A percentile compares a stretch with the other conserved stretches of the same genome.
These are phyloP conservation scores for Porphyrellus cyaneotinctus DNA, from an alignment of 768 basidiomycete species.

Conservation along the genomic window DNA sequence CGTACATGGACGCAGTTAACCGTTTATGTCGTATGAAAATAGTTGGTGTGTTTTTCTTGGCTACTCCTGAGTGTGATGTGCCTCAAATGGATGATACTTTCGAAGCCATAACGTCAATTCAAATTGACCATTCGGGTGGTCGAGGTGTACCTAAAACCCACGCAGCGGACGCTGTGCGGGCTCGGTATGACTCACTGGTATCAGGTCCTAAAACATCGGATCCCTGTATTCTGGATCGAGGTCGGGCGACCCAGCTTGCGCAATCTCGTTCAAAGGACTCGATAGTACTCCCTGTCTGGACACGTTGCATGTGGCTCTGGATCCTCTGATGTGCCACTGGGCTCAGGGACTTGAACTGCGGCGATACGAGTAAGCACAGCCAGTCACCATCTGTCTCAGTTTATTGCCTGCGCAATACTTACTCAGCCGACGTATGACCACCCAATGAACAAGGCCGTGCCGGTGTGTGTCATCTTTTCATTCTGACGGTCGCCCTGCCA, in stretches of 20 bases:
- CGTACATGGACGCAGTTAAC: neutral
- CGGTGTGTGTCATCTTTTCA: neutral
- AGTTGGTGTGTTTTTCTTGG: neutral
- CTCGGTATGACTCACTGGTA: too few species aligned
- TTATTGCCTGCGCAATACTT: neutral
- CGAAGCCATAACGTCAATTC: neutral
- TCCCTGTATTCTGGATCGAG: too few species aligned
- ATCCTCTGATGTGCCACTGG: neutral
- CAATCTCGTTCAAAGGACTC: too few species aligned
- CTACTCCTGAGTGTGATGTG: neutral
- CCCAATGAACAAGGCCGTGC: neutral
- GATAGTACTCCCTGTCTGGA: neutral
- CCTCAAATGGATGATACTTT: too few species aligned
- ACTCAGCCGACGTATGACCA: neutral
- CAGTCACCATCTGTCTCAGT: neutral
- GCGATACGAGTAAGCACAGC: neutral
- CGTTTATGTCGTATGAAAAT: constrained; percentile 6
- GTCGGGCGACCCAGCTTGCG: too few species aligned
- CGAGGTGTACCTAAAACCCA: constrained; percentile 1
- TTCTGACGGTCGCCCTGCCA: too few species aligned
- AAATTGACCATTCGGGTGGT: neutral
- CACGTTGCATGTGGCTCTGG: neutral
- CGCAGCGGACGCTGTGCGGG: constrained; percentile 7
- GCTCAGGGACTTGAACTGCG: neutral
- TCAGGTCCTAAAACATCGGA: neutral